Base-by-base conservation (phyloP, 2,329 filamentous ascomycete genomes). In the Neonectria sp. region DNA sequence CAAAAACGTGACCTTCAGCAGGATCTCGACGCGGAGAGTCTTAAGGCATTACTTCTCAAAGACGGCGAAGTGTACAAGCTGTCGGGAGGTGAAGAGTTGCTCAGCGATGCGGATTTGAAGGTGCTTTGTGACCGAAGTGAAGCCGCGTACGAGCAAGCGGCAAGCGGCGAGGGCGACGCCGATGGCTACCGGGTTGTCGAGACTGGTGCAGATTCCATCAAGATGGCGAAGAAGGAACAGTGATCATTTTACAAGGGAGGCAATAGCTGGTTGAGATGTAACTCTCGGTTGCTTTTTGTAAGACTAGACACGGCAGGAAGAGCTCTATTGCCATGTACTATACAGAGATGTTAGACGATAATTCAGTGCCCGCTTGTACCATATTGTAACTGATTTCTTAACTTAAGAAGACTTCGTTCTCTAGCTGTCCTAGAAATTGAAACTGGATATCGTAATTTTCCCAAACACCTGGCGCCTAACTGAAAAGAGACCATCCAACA, bases 121-220 rank as follows among this genome's bases (percentile, higher is more conserved):
- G 90, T 93, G 3, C 79, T 99, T 59, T 93, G 94, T 51, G 95
- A 98, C 81, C 85, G 95, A 55, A 89, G 85, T 62, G 89, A 91
- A 43, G 86, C 84, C 35, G 90, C 90, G 0, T 92, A 91, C 70
- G 88, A 88, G 45, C 86, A 89, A 62, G 95, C 95, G 1, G 94
- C 95, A 66, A 92, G 90, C 76, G 95, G 95, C 0, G 80, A 93
- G 55, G 94, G 94, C 6, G 88, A 91, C 73, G 90, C 91, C 2
- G 91, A 89, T 56, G 87, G 84, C 0, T 97, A 95, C 78, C 89
- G 89, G 77, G 91, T 95, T 57, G 93, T 98, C 13, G 94, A 95
- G 80, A 97, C 94, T n/a, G 86, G 83, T 1, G 81, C 83, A 0
- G 82, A 88, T 55, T 87, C 87, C 1, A 89, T 90, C 58, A 79